Conservation (phyloP, 441 rosid species). For the Pelargonium myrrhifolium region DNA sequence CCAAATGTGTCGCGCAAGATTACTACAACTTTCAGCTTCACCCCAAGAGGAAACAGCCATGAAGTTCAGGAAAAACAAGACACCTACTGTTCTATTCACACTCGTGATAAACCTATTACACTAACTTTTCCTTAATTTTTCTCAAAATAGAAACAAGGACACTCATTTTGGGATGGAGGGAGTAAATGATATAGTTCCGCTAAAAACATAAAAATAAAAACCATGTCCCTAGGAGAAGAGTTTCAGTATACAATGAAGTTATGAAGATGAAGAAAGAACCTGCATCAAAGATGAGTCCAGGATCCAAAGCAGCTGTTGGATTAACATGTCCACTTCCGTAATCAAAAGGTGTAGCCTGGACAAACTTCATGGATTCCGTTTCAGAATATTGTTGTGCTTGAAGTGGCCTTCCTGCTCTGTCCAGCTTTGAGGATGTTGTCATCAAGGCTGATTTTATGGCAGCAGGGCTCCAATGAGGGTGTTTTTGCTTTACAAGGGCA, state of each 20-base stretch:
- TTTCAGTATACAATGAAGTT: background rate
- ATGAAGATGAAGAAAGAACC: constrained; percentile 33
- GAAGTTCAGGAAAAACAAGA: background rate
- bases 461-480: constrained; percentile 95
- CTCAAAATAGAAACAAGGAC: no score
- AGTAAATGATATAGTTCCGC: background rate
- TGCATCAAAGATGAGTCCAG: constrained; percentile 91
- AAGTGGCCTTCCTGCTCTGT: constrained; percentile 86
- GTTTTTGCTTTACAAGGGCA: constrained; percentile 89
- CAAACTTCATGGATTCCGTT: constrained; percentile 65
- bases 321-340: constrained; percentile 94
- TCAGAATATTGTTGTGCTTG: constrained; percentile 86
- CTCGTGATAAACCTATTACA: background rate
- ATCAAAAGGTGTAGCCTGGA: constrained; percentile 84
- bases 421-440: constrained; percentile 78
- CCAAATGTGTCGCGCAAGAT: background rate
- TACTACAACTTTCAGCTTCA: background rate
- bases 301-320: constrained; percentile 92
- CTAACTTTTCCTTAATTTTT: no score
- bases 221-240: background rate
- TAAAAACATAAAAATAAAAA: no score
- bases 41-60: background rate
- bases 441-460: constrained; percentile 89
- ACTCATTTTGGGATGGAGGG: no score
- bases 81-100: background rate